A percentile compares a stretch with the other conserved stretches of the same genome.
phyloP scores from a whole-genome alignment of 164 flowering plant species.

The Magnolia officinalis region DNA sequence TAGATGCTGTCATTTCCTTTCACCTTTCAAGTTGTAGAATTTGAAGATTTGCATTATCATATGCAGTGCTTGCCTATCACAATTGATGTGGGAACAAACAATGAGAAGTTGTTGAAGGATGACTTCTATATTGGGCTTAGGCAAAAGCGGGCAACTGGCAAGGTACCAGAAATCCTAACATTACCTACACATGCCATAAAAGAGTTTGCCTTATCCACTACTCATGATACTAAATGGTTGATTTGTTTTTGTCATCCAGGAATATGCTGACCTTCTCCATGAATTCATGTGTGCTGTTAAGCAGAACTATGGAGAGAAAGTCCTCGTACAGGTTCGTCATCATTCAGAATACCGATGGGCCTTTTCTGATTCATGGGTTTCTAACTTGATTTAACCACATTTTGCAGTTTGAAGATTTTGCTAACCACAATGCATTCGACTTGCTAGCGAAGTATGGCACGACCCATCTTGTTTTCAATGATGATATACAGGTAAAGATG shows the following conservation, averaged over 20 bases:
- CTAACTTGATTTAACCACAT: neutral
- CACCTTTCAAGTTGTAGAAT: neutral
- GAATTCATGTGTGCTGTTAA: conserved; percentile 89
- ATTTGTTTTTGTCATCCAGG: conserved; percentile 34
- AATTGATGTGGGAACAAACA: conserved; percentile 93
- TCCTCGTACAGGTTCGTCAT: conserved; percentile 65
- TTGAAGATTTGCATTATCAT: conserved; percentile 1
- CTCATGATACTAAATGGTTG: neutral
- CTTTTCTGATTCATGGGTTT: neutral
- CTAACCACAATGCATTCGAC: conserved; percentile 85
- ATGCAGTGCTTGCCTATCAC: conserved; percentile 86
- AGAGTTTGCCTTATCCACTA: neutral
- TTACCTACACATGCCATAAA: neutral
- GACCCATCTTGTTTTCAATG: conserved; percentile 87
- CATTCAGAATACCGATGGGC: neutral
- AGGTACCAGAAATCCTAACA: conserved; percentile 34
- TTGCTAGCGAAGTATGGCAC: conserved; percentile 60
- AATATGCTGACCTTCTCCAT: conserved; percentile 64
- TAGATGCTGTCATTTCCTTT: neutral
- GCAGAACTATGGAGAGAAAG: conserved; percentile 88
- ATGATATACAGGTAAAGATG: conserved; percentile 79
- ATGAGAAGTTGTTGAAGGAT: conserved; percentile 64
- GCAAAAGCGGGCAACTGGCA: conserved; percentile 75
- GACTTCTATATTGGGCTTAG: conserved; percentile 89
- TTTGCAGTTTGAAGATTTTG: conserved; percentile 88